phyloP scores from a whole-genome alignment of 176 grass and related monocot genomes.

The Zoysia pacifica region DNA sequence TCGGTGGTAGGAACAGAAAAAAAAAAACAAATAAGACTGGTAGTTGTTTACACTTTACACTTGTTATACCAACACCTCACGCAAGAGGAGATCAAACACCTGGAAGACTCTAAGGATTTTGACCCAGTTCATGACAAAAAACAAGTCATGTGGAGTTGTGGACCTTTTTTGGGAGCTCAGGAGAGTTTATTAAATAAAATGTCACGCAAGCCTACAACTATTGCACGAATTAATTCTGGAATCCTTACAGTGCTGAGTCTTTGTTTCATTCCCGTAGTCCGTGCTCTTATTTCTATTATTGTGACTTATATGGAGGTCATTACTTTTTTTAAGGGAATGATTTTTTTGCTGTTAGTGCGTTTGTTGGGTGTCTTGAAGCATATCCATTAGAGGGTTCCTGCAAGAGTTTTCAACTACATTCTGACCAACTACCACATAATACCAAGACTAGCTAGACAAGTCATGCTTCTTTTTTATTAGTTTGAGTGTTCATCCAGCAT shows the following conservation, averaged over 20 bases:
- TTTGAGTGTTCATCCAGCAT: neutral
- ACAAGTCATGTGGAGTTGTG: slow-evolving; percentile 18
- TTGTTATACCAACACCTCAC: slow-evolving; percentile 33
- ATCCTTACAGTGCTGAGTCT: no score
- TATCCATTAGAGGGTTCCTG: slow-evolving; percentile 18
- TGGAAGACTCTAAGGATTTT: slow-evolving; percentile 44
- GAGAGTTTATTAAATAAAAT: no score
- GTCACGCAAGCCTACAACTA: no score
- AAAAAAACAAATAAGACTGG: slow-evolving; percentile 22
- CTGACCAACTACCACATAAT: neutral
- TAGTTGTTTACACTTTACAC: slow-evolving; percentile 39
- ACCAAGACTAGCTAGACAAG: slow-evolving; percentile 1
- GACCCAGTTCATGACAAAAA: slow-evolving; percentile 19
- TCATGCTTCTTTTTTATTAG: neutral
- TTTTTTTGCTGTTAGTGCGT: neutral
- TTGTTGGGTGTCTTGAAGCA: slow-evolving; percentile 9
- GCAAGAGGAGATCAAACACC: slow-evolving; percentile 38
- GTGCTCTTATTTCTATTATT: no score
- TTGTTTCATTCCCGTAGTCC: no score
- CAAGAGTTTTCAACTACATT: neutral
- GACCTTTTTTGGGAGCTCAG: neutral
- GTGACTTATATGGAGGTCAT: neutral
- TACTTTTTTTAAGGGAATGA: neutral
- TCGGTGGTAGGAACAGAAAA: slow-evolving; percentile 32
- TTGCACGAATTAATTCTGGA: no score